Evolutionary conservation across 2,329 filamentous ascomycete genomes (phyloP).

Genomic region (Chlorencoelia australis): DNA sequence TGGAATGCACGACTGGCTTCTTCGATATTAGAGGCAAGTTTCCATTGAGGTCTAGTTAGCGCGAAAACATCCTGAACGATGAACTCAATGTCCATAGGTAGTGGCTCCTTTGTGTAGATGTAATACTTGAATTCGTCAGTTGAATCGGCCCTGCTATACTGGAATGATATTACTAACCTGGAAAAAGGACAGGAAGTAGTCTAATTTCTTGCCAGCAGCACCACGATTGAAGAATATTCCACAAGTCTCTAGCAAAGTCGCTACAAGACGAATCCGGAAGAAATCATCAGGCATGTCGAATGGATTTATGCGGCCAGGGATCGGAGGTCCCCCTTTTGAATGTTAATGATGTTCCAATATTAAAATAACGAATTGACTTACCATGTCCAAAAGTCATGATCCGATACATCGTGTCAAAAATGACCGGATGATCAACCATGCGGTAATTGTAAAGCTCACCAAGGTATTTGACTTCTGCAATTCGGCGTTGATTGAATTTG

Average conservation of each 20-base stretch:
- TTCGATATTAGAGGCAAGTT: constrained; percentile 66
- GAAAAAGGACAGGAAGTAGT: constrained; percentile 94
- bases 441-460: constrained; percentile 97
- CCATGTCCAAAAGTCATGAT: constrained; percentile 85
- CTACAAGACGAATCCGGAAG: constrained; percentile 85
- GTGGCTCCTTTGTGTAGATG: constrained; percentile 74
- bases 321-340: constrained; percentile 59
- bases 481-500: constrained; percentile 88
- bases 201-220: constrained; percentile 88
- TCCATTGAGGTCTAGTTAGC: constrained; percentile 84
- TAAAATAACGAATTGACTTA: constrained; percentile 13
- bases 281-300: constrained; percentile 89
- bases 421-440: constrained; percentile 87
- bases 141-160: constrained; percentile 13
- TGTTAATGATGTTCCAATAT: constrained; percentile 29
- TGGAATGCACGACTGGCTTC: constrained; percentile 79
- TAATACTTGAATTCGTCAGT: constrained; percentile 63
- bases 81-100: constrained; percentile 97
- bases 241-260: constrained; percentile 86
- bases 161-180: constrained; percentile 41
- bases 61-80: constrained; percentile 87
- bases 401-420: constrained; percentile 93
- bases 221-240: constrained; percentile 95
- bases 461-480: constrained; percentile 93
- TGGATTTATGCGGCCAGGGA: constrained; percentile 64